Percentiles rank a stretch among this genome's conserved stretches.
phyloP scores from a whole-genome alignment of 352 stramenopile species.

The Blastocystis sp. region DNA sequence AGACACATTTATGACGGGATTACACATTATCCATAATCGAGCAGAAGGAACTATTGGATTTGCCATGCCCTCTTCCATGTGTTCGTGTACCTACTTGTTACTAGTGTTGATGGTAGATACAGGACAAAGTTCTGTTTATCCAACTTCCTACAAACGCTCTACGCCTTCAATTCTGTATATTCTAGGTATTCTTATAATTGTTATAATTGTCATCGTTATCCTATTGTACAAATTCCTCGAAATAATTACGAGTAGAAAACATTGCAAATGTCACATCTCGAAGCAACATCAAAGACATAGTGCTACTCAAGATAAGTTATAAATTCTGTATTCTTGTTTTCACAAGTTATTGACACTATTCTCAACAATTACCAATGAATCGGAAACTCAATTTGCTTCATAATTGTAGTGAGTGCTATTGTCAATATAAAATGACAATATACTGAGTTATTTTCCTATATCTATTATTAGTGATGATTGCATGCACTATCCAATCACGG shows the following conservation, averaged over 20 bases:
- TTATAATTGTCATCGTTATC: not conserved
- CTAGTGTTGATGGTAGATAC: not conserved
- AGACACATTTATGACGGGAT: not conserved
- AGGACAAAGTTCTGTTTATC: not conserved
- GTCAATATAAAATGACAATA: too few relatives aligned
- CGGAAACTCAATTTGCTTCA: too few relatives aligned
- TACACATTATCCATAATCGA: not conserved
- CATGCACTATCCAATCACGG: too few relatives aligned
- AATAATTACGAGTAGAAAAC: not conserved
- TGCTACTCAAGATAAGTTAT: too few relatives aligned
- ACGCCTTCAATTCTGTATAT: not conserved
- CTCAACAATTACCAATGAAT: too few relatives aligned
- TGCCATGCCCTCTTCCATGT: not conserved
- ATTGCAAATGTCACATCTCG: too few relatives aligned
- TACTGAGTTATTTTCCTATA: too few relatives aligned
- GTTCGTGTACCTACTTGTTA: not conserved
- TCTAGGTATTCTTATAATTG: not conserved
- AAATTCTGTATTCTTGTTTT: too few relatives aligned
- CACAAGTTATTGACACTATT: too few relatives aligned
- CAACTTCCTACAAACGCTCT: not conserved
- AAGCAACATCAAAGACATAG: too few relatives aligned
- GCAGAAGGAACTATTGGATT: not conserved
- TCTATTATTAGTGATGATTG: too few relatives aligned
- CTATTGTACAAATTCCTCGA: not conserved
- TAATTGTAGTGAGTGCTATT: too few relatives aligned